These are phyloP conservation scores for Solanum piurae DNA, from an alignment of 257 asterid species.

Conservation along the genomic window DNA sequence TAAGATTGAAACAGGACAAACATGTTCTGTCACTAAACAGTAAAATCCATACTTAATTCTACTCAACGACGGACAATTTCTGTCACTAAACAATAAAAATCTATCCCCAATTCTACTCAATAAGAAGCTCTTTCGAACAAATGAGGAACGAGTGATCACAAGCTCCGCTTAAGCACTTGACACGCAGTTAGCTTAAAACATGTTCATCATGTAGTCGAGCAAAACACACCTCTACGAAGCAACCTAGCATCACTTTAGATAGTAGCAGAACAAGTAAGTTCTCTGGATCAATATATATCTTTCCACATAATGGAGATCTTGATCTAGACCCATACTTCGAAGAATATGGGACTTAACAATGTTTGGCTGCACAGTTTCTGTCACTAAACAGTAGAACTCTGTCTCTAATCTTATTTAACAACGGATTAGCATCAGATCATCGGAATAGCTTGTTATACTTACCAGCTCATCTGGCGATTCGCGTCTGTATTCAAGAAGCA, in stretches of 20 bases:
- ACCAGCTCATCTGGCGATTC: constrained; percentile 19
- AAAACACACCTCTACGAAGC: neutral
- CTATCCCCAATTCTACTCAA: neutral
- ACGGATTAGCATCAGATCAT: neutral
- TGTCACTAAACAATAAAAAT: neutral
- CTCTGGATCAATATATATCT: neutral
- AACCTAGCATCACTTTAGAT: too few species aligned
- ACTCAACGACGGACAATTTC: too few species aligned
- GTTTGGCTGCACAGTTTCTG: neutral
- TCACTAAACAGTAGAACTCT: neutral
- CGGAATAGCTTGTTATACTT: neutral
- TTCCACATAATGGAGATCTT: too few species aligned
- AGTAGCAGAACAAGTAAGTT: neutral
- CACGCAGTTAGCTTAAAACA: too few species aligned
- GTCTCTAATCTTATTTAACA: neutral
- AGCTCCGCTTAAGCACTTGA: too few species aligned
- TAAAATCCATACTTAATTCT: too few species aligned
- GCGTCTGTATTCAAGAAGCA: constrained; percentile 43
- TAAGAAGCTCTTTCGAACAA: neutral
- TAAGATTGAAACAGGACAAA: neutral
- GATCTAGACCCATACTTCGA: too few species aligned
- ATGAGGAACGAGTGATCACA: neutral
- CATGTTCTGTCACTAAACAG: neutral
- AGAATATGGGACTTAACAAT: too few species aligned
- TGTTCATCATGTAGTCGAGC: neutral